Evolutionary conservation across 192 early-diverging fungal species (phyloP).

Genomic region (Linnemannia schmuckeri): DNA sequence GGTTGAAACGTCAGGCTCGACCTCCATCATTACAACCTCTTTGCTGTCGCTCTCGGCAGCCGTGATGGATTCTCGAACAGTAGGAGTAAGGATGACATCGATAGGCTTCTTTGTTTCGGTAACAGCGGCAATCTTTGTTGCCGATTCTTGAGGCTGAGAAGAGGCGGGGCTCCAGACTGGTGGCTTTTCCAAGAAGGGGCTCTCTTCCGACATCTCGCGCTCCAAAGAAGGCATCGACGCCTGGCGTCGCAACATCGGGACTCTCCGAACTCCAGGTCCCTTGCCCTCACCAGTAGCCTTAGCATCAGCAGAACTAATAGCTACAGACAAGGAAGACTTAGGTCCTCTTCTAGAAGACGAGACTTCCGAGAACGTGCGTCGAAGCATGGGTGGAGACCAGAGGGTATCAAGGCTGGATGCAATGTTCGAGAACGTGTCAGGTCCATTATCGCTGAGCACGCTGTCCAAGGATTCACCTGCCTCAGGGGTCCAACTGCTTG

Average conservation of each 20-base stretch:
- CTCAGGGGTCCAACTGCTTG: not conserved
- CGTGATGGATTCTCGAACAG: not conserved
- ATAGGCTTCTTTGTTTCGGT: not conserved
- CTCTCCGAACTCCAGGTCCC: not conserved
- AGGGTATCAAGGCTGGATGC: slow-evolving; percentile 14
- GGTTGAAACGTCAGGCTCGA: not conserved
- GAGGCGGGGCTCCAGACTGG: not conserved
- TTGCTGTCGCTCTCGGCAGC: not conserved
- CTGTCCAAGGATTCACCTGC: not conserved
- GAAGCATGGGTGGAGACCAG: slow-evolving; percentile 13
- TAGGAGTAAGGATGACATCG: not conserved
- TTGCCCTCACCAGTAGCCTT: not conserved
- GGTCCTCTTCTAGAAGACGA: not conserved
- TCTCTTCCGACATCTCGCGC: not conserved
- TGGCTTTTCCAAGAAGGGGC: not conserved
- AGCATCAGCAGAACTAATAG: not conserved
- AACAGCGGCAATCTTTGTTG: not conserved
- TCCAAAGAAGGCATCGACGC: not conserved
- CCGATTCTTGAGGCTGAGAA: not conserved
- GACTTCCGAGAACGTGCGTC: not conserved
- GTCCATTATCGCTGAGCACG: not conserved
- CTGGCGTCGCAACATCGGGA: slow-evolving; percentile 1
- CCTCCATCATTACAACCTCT: not conserved
- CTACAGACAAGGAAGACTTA: not conserved
- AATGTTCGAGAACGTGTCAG: not conserved